These are phyloP conservation scores for Trypanosoma platydactyli DNA, from an alignment of 208 protist species.

Conservation along the genomic window DNA sequence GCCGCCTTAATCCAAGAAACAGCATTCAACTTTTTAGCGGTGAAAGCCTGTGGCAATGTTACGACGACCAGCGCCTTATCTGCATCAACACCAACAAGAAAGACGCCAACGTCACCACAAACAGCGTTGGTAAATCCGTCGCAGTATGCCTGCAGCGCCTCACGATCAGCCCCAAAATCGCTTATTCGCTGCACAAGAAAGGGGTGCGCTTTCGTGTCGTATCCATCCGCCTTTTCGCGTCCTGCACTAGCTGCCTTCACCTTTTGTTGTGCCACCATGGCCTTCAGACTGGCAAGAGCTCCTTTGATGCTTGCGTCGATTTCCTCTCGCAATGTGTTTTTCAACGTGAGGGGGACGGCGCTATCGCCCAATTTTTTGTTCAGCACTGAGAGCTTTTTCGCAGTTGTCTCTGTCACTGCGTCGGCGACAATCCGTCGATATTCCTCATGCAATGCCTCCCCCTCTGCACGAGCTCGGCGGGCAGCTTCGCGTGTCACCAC, in stretches of 20 bases:
- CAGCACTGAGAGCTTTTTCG: slow-evolving; percentile 89
- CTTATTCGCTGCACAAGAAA: slow-evolving; percentile 51
- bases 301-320: slow-evolving; percentile 84
- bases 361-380: slow-evolving; percentile 91
- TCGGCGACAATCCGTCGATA: slow-evolving; percentile 40
- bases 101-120: slow-evolving; percentile 66
- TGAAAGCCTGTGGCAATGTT: slow-evolving; percentile 56
- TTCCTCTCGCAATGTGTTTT: slow-evolving; percentile 74
- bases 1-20: slow-evolving; percentile 82
- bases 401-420: slow-evolving; percentile 46
- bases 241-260: slow-evolving; percentile 66
- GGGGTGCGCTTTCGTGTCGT: slow-evolving; percentile 44
- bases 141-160: slow-evolving; percentile 77
- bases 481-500: slow-evolving; percentile 75
- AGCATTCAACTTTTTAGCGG: slow-evolving; percentile 83
- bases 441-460: slow-evolving; percentile 53
- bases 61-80: slow-evolving; percentile 76
- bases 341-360: slow-evolving; percentile 64
- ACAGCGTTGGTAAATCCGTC: slow-evolving; percentile 68
- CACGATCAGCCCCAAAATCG: slow-evolving; percentile 81
- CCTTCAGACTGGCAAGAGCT: slow-evolving; percentile 72
- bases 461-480: slow-evolving; percentile 46
- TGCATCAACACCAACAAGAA: slow-evolving; percentile 71
- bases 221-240: slow-evolving; percentile 39
- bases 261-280: slow-evolving; percentile 57